Conservation (phyloP, 2,329 filamentous ascomycete genomes). For the Alternaria solani region DNA sequence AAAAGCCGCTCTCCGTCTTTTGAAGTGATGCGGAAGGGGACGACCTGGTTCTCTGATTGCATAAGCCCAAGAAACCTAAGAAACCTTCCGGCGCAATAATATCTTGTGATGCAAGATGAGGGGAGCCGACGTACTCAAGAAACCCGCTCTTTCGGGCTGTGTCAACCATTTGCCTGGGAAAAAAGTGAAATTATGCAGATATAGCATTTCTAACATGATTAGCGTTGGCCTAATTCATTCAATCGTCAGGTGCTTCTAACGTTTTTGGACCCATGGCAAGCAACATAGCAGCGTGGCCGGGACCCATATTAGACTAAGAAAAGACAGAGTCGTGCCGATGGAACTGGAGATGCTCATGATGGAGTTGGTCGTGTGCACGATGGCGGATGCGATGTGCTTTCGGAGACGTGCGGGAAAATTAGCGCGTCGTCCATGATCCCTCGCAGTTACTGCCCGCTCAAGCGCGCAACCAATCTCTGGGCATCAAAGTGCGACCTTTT, state of each 20-base stretch:
- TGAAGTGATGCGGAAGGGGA: constrained; percentile 79
- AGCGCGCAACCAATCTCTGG: not conserved
- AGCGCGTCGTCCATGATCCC: constrained; percentile 7
- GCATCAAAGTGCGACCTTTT: not conserved
- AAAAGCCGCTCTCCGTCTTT: constrained; percentile 80
- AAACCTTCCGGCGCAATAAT: not conserved
- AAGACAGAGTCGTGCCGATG: constrained; percentile 35
- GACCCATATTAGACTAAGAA: constrained; percentile 46
- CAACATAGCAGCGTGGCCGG: constrained; percentile 46
- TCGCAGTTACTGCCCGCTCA: constrained; percentile 1
- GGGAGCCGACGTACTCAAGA: constrained; percentile 38
- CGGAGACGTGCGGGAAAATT: constrained; percentile 3
- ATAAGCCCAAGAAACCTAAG: constrained; percentile 24
- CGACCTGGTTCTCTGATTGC: constrained; percentile 78
- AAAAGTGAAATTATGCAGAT: constrained; percentile 47
- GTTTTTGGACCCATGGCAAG: constrained; percentile 49
- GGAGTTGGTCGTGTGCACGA: constrained; percentile 10
- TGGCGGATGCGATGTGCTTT: constrained; percentile 2
- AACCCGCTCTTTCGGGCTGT: constrained; percentile 49
- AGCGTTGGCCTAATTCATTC: constrained; percentile 5
- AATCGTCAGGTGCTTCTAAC: constrained; percentile 17
- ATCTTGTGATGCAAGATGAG: not conserved
- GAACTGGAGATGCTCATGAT: constrained; percentile 33
- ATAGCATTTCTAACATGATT: constrained; percentile 42
- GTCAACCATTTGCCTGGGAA: constrained; percentile 48